Evolutionary conservation across 1,284 basidiomycete species (phyloP).

Genomic region (Tilletia indica): DNA sequence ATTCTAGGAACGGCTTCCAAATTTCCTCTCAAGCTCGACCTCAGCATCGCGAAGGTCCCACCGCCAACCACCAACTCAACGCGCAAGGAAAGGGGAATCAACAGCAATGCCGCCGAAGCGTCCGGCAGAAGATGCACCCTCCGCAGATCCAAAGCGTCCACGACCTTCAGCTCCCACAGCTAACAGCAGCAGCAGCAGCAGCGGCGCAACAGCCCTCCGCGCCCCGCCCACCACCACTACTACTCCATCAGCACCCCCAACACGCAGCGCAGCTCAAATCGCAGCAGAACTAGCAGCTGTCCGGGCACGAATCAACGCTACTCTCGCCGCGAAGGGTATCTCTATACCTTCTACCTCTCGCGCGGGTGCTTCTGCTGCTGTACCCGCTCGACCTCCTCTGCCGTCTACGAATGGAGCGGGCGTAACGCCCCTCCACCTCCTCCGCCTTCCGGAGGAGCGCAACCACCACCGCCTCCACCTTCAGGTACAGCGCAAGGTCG

Average conservation of each 20-base stretch:
- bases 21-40: no score
- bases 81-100: not conserved
- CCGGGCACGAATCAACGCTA: slow-evolving; percentile 5
- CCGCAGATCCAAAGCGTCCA: slow-evolving; percentile 5
- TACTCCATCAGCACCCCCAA: not conserved
- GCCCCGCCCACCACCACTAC: not conserved
- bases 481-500: not conserved
- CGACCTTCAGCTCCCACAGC: not conserved
- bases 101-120: slow-evolving; percentile 1
- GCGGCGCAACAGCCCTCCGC: not conserved
- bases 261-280: slow-evolving; percentile 1
- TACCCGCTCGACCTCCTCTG: not conserved
- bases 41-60: no score
- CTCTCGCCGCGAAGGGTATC: not conserved
- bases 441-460: not conserved
- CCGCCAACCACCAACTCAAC: no score
- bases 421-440: not conserved
- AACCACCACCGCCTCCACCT: not conserved
- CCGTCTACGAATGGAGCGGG: no score
- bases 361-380: not conserved
- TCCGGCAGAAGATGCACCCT: not conserved
- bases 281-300: slow-evolving; percentile 11
- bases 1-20: not conserved
- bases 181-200: not conserved
- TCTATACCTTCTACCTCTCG: not conserved